Conservation (phyloP, 495 filamentous ascomycete species). For the Mycothermus thermophilus region DNA sequence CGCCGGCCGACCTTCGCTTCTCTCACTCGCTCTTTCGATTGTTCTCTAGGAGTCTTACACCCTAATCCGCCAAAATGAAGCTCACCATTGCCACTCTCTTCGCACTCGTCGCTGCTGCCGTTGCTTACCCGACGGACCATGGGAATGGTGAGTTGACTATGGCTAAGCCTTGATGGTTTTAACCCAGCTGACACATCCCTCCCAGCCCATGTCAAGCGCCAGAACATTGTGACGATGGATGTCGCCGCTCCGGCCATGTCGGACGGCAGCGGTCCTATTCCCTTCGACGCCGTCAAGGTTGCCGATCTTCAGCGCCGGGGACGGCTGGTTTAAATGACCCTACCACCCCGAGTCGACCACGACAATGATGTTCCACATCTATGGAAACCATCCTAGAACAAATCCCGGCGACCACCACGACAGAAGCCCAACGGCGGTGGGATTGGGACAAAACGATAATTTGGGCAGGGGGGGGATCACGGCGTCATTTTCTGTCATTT, state of each 20-base stretch:
- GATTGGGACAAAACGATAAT: too few species aligned
- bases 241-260: conserved; percentile 24
- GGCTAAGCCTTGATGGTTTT: too few species aligned
- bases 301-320: too few species aligned
- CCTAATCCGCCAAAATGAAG: conserved; percentile 35
- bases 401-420: too few species aligned
- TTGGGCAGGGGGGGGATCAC: too few species aligned
- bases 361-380: not conserved
- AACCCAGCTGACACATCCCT: not conserved
- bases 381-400: too few species aligned
- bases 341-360: conserved; percentile 9
- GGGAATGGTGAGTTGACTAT: conserved; percentile 23
- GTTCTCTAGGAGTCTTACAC: conserved; percentile 5
- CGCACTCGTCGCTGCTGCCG: conserved; percentile 33
- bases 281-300: conserved; percentile 27
- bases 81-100: conserved; percentile 31
- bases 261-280: conserved; percentile 23
- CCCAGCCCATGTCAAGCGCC: conserved; percentile 15
- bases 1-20: conserved; percentile 20
- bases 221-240: conserved; percentile 13
- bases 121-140: conserved; percentile 21
- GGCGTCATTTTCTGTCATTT: too few species aligned
- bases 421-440: too few species aligned
- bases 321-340: conserved; percentile 19
- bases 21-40: conserved; percentile 7